A percentile compares a stretch with the other conserved stretches of the same genome.
phyloP scores from a whole-genome alignment of 352 stramenopile genomes.

The Peronospora destructor region DNA sequence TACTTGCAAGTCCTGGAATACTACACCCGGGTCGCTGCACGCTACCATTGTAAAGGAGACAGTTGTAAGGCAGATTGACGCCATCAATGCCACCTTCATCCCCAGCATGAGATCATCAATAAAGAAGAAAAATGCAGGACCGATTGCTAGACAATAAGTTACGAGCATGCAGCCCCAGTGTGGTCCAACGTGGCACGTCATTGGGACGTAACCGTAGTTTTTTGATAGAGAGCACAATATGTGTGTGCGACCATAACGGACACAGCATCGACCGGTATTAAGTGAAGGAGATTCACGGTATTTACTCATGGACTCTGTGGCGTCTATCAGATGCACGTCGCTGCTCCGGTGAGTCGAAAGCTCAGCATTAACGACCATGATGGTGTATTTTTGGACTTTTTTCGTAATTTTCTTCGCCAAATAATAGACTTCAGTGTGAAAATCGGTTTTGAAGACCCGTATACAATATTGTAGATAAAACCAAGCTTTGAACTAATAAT shows the following conservation, averaged over 20 bases:
- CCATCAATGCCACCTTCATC: conserved; percentile 41
- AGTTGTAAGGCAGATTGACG: conserved; percentile 52
- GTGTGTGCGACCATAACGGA: conserved; percentile 49
- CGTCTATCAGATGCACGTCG: conserved; percentile 12
- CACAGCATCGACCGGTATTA: conserved; percentile 27
- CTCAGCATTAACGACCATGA: not conserved
- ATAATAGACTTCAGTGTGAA: not conserved
- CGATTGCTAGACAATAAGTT: conserved; percentile 63
- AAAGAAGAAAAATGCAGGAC: conserved; percentile 47
- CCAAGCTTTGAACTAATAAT: too few species aligned
- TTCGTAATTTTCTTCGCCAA: not conserved
- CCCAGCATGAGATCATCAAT: conserved; percentile 34
- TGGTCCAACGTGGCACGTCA: conserved; percentile 58
- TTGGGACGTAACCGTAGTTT: conserved; percentile 51
- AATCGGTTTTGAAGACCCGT: too few species aligned
- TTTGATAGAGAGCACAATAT: conserved; percentile 47
- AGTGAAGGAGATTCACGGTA: conserved; percentile 10
- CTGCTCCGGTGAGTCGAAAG: conserved; percentile 4
- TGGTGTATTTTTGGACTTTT: not conserved
- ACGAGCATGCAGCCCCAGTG: conserved; percentile 70
- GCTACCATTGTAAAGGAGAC: conserved; percentile 70
- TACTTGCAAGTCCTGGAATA: conserved; percentile 43
- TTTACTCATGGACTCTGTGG: conserved; percentile 19
- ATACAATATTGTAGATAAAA: too few species aligned
- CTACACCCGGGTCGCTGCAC: conserved; percentile 65